Conservation (phyloP, 2,329 filamentous ascomycete species). For the Ophiostoma novo-ulmi region DNA sequence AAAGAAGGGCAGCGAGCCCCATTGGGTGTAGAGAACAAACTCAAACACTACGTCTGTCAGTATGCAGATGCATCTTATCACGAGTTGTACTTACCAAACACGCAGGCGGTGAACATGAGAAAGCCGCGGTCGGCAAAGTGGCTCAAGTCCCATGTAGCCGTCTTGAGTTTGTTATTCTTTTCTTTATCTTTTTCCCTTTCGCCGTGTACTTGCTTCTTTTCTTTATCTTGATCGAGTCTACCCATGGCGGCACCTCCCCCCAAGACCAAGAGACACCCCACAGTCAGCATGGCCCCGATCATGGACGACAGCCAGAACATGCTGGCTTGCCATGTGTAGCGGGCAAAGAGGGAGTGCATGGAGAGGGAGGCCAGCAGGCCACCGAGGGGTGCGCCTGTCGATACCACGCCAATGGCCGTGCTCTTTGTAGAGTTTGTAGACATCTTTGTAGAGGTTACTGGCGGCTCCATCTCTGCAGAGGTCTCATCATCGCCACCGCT, state of each 20-base stretch:
- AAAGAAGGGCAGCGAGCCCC: constrained; percentile 33
- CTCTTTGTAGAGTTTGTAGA: not conserved
- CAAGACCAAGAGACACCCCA: constrained; percentile 26
- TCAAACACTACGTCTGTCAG: constrained; percentile 30
- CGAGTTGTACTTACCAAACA: constrained; percentile 30
- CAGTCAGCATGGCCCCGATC: constrained; percentile 27
- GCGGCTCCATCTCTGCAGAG: too few species aligned
- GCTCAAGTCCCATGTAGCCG: constrained; percentile 21
- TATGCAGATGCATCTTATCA: not conserved
- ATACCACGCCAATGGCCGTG: not conserved
- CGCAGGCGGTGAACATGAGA: constrained; percentile 30
- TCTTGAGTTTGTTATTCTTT: not conserved
- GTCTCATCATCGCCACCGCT: too few species aligned
- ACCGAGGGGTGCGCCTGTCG: constrained; percentile 30
- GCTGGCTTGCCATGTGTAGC: constrained; percentile 28
- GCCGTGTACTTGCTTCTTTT: not conserved
- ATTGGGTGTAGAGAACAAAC: constrained; percentile 33
- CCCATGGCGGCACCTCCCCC: not conserved
- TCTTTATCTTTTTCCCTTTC: not conserved
- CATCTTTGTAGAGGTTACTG: too few species aligned
- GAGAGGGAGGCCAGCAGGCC: constrained; percentile 34
- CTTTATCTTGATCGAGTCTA: not conserved
- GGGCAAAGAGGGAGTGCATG: constrained; percentile 30
- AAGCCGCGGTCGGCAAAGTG: constrained; percentile 30
- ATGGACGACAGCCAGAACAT: constrained; percentile 30